phyloP scores from a whole-genome alignment of 345 rosid genomes.

The Pugionium dolabratum region DNA sequence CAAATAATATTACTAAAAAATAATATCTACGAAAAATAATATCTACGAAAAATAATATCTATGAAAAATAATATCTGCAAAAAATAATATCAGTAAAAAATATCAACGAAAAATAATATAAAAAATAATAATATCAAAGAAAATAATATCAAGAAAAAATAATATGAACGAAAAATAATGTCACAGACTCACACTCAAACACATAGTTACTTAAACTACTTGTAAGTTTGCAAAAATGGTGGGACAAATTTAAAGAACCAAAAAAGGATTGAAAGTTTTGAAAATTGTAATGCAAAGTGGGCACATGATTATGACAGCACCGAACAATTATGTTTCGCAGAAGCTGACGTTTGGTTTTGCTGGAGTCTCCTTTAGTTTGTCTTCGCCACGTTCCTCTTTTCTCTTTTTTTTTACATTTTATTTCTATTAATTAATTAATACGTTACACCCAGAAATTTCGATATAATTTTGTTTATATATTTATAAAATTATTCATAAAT shows the following conservation, averaged over 20 bases:
- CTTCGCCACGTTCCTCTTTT: slow-evolving; percentile 34
- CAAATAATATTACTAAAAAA: too few relatives aligned
- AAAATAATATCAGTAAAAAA: too few relatives aligned
- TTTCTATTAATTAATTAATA: slow-evolving; percentile 13
- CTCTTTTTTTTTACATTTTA: too few relatives aligned
- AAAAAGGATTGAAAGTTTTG: slow-evolving; percentile 17
- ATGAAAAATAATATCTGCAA: too few relatives aligned
- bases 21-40: too few relatives aligned
- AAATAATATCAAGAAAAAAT: too few relatives aligned
- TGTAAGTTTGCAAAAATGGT: slow-evolving; percentile 22
- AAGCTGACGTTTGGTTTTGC: slow-evolving; percentile 25
- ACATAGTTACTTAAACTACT: too few relatives aligned
- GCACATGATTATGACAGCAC: slow-evolving; percentile 23
- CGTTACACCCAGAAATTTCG: slow-evolving; percentile 29
- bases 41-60: too few relatives aligned
- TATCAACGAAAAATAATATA: too few relatives aligned
- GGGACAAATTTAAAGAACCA: slow-evolving; percentile 16
- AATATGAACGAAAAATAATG: too few relatives aligned
- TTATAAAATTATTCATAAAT: background rate
- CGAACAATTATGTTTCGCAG: slow-evolving; percentile 21
- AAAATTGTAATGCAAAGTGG: slow-evolving; percentile 9
- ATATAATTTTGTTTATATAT: background rate
- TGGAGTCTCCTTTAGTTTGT: slow-evolving; percentile 24
- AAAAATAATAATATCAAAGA: too few relatives aligned
- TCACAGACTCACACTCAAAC: too few relatives aligned